phyloP scores from a whole-genome alignment of 805 yeast species.

The Kuraishia piskuri region DNA sequence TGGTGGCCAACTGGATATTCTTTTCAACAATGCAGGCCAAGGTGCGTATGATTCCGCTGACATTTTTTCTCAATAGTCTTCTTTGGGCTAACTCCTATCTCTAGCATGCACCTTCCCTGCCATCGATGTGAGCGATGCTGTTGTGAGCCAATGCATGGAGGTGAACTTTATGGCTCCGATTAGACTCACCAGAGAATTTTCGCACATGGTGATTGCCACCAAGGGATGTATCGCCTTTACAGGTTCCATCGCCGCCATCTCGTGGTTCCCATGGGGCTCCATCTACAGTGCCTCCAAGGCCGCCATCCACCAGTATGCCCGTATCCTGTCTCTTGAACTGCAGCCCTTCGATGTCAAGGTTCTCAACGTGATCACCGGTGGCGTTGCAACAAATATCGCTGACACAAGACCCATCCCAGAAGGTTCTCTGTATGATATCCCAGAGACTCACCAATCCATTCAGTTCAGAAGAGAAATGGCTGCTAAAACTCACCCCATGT shows the following conservation, averaged over 20 bases:
- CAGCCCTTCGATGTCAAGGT: conserved; percentile 67
- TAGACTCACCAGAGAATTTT: conserved; percentile 50
- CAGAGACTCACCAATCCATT: conserved; percentile 43
- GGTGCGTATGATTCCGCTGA: conserved; percentile 6
- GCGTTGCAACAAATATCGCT: conserved; percentile 62
- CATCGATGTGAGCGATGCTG: conserved; percentile 51
- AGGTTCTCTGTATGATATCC: conserved; percentile 42
- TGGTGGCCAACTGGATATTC: conserved; percentile 44
- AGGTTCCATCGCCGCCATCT: conserved; percentile 60
- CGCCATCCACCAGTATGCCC: conserved; percentile 67
- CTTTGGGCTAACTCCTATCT: not conserved
- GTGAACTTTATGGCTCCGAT: conserved; percentile 70
- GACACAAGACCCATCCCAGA: conserved; percentile 54
- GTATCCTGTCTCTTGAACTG: conserved; percentile 54
- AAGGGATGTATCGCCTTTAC: conserved; percentile 68
- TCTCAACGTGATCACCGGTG: conserved; percentile 65
- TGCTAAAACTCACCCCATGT: conserved; percentile 47
- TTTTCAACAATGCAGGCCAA: conserved; percentile 64
- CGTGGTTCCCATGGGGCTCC: conserved; percentile 64
- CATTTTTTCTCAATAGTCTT: not conserved
- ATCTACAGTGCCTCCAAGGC: conserved; percentile 65
- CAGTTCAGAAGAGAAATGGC: conserved; percentile 51
- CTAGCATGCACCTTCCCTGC: conserved; percentile 63
- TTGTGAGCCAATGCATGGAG: conserved; percentile 39
- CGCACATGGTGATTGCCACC: conserved; percentile 47